A percentile compares a stretch with the other conserved stretches of the same genome.
These are phyloP conservation scores for Phytophthora pluvialis DNA, from an alignment of 352 stramenopile species.

Conservation along the genomic window DNA sequence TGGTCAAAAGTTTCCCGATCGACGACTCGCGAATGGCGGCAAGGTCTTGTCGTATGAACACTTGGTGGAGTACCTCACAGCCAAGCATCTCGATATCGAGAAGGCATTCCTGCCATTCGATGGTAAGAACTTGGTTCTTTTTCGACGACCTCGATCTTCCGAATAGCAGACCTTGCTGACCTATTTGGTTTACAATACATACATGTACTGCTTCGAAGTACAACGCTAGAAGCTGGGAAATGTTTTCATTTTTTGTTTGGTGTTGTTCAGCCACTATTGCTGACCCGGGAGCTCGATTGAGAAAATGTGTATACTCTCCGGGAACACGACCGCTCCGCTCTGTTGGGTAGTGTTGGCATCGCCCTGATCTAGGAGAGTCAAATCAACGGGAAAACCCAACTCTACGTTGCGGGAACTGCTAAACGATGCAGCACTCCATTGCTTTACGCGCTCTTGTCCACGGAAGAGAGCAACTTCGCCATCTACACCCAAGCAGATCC, in stretches of 20 bases:
- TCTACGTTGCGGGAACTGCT: slow-evolving; percentile 10
- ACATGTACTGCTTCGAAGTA: background rate
- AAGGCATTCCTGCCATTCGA: slow-evolving; percentile 77
- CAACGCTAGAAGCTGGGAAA: slow-evolving; percentile 10
- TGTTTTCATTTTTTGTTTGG: slow-evolving; percentile 8
- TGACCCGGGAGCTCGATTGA: slow-evolving; percentile 20
- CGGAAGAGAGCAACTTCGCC: slow-evolving; percentile 50
- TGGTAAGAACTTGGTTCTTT: slow-evolving; percentile 88
- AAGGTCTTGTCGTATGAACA: slow-evolving; percentile 82
- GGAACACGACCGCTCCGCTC: slow-evolving; percentile 37
- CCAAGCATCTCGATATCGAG: slow-evolving; percentile 72
- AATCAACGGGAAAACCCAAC: slow-evolving; percentile 38
- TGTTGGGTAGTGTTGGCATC: slow-evolving; percentile 8
- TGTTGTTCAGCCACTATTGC: slow-evolving; percentile 10
- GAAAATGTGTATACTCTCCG: slow-evolving; percentile 40
- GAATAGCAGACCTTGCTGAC: background rate
- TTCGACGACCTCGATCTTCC: slow-evolving; percentile 28
- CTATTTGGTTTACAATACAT: background rate
- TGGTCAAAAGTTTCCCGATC: slow-evolving; percentile 88
- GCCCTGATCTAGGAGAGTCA: slow-evolving; percentile 14
- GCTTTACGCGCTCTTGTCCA: slow-evolving; percentile 37
- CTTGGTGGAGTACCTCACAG: slow-evolving; percentile 77
- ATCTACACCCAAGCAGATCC: slow-evolving; percentile 46
- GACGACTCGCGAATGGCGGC: slow-evolving; percentile 45
- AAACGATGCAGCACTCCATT: slow-evolving; percentile 30